Conservation (phyloP, 2,329 filamentous ascomycete species). For the Knufia petricola region DNA sequence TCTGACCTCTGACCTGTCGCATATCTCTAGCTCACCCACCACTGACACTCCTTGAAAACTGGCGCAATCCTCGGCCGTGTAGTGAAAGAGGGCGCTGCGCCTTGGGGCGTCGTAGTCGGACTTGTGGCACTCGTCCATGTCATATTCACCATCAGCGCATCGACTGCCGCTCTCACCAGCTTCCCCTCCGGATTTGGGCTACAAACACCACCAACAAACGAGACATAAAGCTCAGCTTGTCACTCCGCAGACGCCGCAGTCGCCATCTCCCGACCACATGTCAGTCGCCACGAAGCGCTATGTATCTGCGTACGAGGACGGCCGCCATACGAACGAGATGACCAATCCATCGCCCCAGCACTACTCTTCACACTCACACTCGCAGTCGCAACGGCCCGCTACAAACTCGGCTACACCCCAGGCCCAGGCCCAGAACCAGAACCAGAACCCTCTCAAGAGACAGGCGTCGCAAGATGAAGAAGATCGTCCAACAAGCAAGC, state of each 20-base stretch:
- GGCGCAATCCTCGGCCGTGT: neutral
- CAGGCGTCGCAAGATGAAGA: conserved; percentile 29
- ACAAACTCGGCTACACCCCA: neutral
- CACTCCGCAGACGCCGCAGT: conserved; percentile 23
- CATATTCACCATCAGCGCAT: conserved; percentile 7
- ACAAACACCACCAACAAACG: conserved; percentile 30
- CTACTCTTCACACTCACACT: conserved; percentile 30
- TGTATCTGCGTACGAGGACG: conserved; percentile 37
- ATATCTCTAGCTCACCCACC: neutral
- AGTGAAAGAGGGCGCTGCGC: neutral
- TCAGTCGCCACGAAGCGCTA: conserved; percentile 41
- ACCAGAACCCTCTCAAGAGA: conserved; percentile 24
- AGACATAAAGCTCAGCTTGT: conserved; percentile 12
- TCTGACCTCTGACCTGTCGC: conserved; percentile 6
- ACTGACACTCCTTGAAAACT: neutral
- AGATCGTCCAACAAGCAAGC: conserved; percentile 21
- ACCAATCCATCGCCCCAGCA: conserved; percentile 33
- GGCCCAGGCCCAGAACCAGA: too few relatives aligned
- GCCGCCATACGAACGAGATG: conserved; percentile 27
- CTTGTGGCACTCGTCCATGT: conserved; percentile 13
- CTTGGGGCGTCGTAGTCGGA: conserved; percentile 2
- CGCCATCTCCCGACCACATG: conserved; percentile 41
- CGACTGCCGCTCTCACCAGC: conserved; percentile 34
- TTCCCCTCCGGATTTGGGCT: conserved; percentile 32
- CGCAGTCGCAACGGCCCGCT: conserved; percentile 17